Percentiles rank a stretch among this genome's conserved stretches.
Conservation (phyloP, 2,329 filamentous ascomycete genomes). For the Cladosporium colombiae region DNA sequence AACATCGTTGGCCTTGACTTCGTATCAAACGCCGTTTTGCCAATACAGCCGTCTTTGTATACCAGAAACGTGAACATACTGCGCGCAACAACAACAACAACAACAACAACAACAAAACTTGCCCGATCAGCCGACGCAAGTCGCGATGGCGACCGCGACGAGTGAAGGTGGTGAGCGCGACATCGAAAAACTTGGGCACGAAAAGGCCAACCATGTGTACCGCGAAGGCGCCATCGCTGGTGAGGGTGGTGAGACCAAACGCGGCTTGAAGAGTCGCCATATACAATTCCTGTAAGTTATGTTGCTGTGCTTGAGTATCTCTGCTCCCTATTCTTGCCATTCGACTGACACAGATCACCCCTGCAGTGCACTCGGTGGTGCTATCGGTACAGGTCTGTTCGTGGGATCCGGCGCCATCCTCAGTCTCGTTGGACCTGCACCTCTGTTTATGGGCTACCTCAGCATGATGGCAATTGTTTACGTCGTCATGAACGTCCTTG, state of each 20-base stretch:
- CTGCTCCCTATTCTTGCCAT: background rate
- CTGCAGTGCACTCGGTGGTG: constrained; percentile 28
- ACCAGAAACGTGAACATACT: background rate
- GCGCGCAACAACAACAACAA: background rate
- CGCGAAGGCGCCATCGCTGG: constrained; percentile 11
- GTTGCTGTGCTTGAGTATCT: background rate
- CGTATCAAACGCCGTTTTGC: background rate
- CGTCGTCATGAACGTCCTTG: constrained; percentile 47
- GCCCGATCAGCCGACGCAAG: background rate
- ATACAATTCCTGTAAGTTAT: constrained; percentile 25
- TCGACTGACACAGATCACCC: constrained; percentile 31
- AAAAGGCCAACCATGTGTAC: background rate
- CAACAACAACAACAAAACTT: background rate
- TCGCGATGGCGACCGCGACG: background rate
- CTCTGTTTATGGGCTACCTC: constrained; percentile 54
- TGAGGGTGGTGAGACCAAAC: constrained; percentile 5
- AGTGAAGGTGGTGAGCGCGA: background rate
- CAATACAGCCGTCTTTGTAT: background rate
- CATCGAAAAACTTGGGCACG: background rate
- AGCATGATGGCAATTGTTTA: constrained; percentile 60
- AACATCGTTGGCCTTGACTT: background rate
- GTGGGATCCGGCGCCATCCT: constrained; percentile 30
- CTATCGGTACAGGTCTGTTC: constrained; percentile 35
- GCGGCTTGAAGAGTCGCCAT: constrained; percentile 28
- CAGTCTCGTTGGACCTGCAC: constrained; percentile 27